Base-by-base conservation (phyloP, 2,329 filamentous ascomycete species). In the Juglanconis oblonga region DNA sequence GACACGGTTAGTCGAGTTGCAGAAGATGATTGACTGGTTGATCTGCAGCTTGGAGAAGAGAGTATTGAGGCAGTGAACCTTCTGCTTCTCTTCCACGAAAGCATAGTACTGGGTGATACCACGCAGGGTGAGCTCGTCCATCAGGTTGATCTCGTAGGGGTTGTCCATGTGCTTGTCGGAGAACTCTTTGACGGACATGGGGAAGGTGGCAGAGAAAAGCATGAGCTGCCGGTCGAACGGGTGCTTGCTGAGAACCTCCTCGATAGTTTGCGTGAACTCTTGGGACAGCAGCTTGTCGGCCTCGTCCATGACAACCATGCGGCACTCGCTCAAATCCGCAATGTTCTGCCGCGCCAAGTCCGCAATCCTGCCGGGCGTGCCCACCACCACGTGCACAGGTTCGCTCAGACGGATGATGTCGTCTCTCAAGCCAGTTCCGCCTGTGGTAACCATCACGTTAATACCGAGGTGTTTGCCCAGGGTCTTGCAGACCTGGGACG, bases 11-110 rank as follows among this genome's bases (percentile, higher is more conserved):
- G 95, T 99, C 45, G 95, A 99, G 78, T 99, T 99, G 80, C 95
- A 99, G 81, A 99, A 99, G 74, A 99, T 99, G 79, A 99, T 99
- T 64, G 96, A 99, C 80, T 99, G 95, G 79, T 99, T 99, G 79
- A 99, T 99, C 77, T 99, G 94, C 14, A 99, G 87, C 77, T 97
- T 97, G 68, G 93, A 97, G 81, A 99, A 99, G 65, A 99, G 88
- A 0, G 95, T 99, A 80, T 99, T 99, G 66, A 99, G 80, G 75
- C 95, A 99, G 79, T 99, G 96, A 24, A 99, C 95, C 79, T 99
- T 99, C 74, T 97, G 92, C 79, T 97, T 97, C 79, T 99, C 95
- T 76, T 99, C 95, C 55, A 99, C 96, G 68, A 98, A 99, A 47
- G 95, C 95, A 72, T 99, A 99, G 79, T 98, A 99, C 73, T 99